These are phyloP conservation scores for Wickerhamomyces strasburgensis DNA, from an alignment of 805 yeast species.

Conservation along the genomic window DNA sequence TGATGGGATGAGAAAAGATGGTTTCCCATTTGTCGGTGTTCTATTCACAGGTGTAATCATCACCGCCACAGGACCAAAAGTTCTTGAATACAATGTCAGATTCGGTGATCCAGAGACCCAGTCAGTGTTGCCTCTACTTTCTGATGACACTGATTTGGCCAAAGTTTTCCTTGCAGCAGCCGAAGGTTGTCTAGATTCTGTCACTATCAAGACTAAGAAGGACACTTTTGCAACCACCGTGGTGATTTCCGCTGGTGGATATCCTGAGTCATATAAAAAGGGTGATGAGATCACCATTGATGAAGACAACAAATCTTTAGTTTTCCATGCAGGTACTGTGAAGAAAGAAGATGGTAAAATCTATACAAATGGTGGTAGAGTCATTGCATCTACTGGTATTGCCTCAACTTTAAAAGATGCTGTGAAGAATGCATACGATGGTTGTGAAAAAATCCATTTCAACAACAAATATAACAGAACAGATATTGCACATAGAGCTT, in stretches of 20 bases:
- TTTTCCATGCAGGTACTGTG: slow-evolving; percentile 96
- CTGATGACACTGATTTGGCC: slow-evolving; percentile 85
- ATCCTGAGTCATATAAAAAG: slow-evolving; percentile 82
- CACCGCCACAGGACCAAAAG: slow-evolving; percentile 85
- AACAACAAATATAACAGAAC: slow-evolving; percentile 75
- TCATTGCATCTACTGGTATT: slow-evolving; percentile 87
- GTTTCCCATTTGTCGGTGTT: slow-evolving; percentile 92
- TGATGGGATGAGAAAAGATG: slow-evolving; percentile 94
- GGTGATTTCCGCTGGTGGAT: slow-evolving; percentile 95
- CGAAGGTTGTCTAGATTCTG: slow-evolving; percentile 88
- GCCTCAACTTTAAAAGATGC: slow-evolving; percentile 74
- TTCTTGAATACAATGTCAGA: slow-evolving; percentile 93
- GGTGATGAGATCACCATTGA: slow-evolving; percentile 77
- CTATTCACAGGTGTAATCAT: slow-evolving; percentile 94
- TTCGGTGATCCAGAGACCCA: slow-evolving; percentile 99
- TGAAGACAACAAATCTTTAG: slow-evolving; percentile 47
- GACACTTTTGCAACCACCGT: slow-evolving; percentile 81
- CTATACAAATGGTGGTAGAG: slow-evolving; percentile 94
- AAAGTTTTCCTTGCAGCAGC: slow-evolving; percentile 91
- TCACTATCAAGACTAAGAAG: slow-evolving; percentile 48
- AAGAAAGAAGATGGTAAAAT: slow-evolving; percentile 48
- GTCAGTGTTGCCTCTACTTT: slow-evolving; percentile 83
- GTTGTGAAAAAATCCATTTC: slow-evolving; percentile 74
- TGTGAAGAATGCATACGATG: slow-evolving; percentile 79
- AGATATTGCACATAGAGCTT: slow-evolving; percentile 96